Base-by-base conservation (phyloP, 805 yeast species). In the Ogataea allantospora region DNA sequence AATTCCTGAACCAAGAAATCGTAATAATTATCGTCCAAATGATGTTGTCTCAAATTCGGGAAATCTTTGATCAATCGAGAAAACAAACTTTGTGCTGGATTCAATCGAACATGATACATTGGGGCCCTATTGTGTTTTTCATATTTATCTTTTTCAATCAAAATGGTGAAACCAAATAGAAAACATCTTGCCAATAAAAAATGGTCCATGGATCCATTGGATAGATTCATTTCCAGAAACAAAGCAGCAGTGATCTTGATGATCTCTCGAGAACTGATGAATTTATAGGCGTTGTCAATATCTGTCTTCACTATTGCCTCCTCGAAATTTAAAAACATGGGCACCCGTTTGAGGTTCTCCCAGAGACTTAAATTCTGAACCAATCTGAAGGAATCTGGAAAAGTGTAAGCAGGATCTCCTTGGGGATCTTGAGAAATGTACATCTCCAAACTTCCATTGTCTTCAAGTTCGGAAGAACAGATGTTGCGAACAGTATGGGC, bases 21-120 rank as follows among this genome's bases (percentile, higher is more conserved):
- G 33, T 46, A 49, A 27, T 49, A 49, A n/a, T 18, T 25, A 24
- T 49, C 49, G 27, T 49, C 49, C 18, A 46, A 30, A 40, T 49
- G 53, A 17, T 49, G 47, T 24, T 35, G 46, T 26, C 41, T 46
- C 14, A 49, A 19, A 21, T 25, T 16, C 2, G 49, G 48, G 16
- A 49, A 42, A 11, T 44, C 48, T 18, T 42, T 33, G 16, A 29
- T 18, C 9, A 42, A 33, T 18, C 38, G 25, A 8, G 38, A 27
- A 20, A 44, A 41, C 26, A 35, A 38, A 2, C 26, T 25, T 13
- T 38, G 43, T 2, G 38, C 25, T 3, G 40, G 28, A 12, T 35
- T 34, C 23, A 49, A 31, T 22, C 40, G 29, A 16, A 46, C 36
- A 16, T 35, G 19, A 35, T 49, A 49, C 16, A 43, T 41, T n/a